Evolutionary conservation across 2,329 filamentous ascomycete species (phyloP), one percentile per base, ranked within the genome.

Genomic region (Leptodontidium sp.): DNA sequence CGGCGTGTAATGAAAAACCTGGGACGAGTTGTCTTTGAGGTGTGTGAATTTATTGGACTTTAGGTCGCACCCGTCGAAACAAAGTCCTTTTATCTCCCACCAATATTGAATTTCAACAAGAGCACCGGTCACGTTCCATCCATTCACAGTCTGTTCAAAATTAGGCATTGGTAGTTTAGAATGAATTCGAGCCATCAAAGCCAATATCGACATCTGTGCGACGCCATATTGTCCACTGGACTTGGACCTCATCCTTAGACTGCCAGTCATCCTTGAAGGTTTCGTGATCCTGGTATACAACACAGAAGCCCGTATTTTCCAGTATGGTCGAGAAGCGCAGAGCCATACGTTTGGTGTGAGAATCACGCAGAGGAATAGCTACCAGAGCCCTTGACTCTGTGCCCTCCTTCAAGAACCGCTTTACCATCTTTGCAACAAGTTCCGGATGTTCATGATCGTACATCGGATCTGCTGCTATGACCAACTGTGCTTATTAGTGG

Each of bases 381-480:
- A 96, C 82, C 12, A 98, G 84, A 1, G 91, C 91, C 45, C 91
- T 86, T 1, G 93, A 87, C 4, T 66, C 38, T 35, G 86, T 81
- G 2, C 83, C 83, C 15, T 83, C 80, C 9, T 85, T 85, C 12
- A 98, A 83, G 80, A 94, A 93, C 49, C 85, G 81, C 11, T 84
- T 80, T 55, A 98, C 89, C 15, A 92, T 90, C 15, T 88, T 84
- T 0, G 90, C 89, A 26, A 98, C 85, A 75, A 96, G 87, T 2
- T 79, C 81, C 0, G 95, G 93, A 77, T 98, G 96, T 4, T 92
- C 86, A 61, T 94, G 86, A 57, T 94, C 93, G 80, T 98, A 98
- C 24, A 99, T 83, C 0, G 93, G 88, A 79, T 99, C 96, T 2
- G 95, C 93, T 1, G 89, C 93, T 2, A 99, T 84, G 53, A 98